A percentile compares a stretch with the other conserved stretches of the same genome.
These are phyloP conservation scores for Erythrobasidium yunnanense DNA, from an alignment of 768 basidiomycete species.

Conservation along the genomic window DNA sequence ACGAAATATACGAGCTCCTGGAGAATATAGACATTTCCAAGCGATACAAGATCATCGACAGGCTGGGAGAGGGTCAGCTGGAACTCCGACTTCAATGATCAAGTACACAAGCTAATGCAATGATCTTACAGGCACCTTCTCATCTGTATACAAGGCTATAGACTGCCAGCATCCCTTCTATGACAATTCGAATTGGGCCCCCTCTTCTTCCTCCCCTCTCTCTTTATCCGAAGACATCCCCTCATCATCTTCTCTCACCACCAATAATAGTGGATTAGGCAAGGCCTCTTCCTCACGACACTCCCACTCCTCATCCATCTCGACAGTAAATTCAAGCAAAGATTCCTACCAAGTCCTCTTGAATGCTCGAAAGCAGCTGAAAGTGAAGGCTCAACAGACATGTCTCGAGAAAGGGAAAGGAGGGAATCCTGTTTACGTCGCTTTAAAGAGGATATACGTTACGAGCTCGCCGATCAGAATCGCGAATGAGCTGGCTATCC, in stretches of 20 bases:
- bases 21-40: conserved; percentile 56
- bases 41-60: conserved; percentile 71
- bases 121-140: conserved; percentile 67
- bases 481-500: conserved; percentile 78
- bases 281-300: not conserved
- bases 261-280: not conserved
- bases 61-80: conserved; percentile 63
- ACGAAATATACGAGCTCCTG: conserved; percentile 62
- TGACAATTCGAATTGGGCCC: conserved; percentile 42
- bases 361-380: conserved; percentile 8
- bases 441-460: conserved; percentile 91
- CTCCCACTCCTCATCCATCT: not conserved
- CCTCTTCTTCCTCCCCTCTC: not conserved
- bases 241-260: not conserved
- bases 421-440: conserved; percentile 54
- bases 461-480: conserved; percentile 89
- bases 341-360: conserved; percentile 1
- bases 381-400: not conserved
- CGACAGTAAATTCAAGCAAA: not conserved
- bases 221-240: not conserved
- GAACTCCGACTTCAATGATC: no score
- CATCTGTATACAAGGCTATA: conserved; percentile 95
- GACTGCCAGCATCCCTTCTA: conserved; percentile 56
- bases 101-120: no score
- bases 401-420: conserved; percentile 43